Base-by-base conservation (phyloP, 768 basidiomycete genomes). In the Rhizopogon rudus region DNA sequence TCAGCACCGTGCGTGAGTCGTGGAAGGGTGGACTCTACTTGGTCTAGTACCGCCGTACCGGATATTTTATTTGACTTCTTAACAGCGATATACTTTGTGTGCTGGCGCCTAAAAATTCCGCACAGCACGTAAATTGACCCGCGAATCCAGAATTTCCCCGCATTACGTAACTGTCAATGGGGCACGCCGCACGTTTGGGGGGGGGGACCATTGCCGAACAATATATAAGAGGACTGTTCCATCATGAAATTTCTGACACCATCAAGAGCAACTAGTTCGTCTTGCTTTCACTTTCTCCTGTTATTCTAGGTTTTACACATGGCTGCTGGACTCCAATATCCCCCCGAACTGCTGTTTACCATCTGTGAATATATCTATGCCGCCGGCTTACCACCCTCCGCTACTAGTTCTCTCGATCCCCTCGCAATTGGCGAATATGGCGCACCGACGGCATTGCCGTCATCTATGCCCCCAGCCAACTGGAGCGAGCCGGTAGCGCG, bases 341-440 rank as follows among this genome's bases (percentile, higher is more conserved):
- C 90, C 6, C 76, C 84, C 7, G 91, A 93, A 63, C 70, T 93
- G 14, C 78, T 90, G 53, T 81, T 81, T 55, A 72, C 82, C 31
- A 85, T 94, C 57, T 92, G 88, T 60, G 81, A 85, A 0, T 78
- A 87, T 53, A 74, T 93, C 37, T 91, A 84, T 63, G 77, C 80
- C 6, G 73, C 84, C 29, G 82, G 84, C 57, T 69, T 86, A 4
- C 82, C 83, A 9, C 75, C 85, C 7, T 44, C 71, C 9, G 61
- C 73, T 17, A 53, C 63, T 3, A 74, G 80, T 6, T 87, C 88
- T 35, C 79, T 93, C 60, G 90, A 93, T 66, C 89, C 91, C 29
- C 76, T 87, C 51, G 70, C 85, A 33, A 63, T 70, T 52, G 69
- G 71, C 13, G 67, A 76, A 25, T 67, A 78, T 44, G 63, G 66